A percentile compares a stretch with the other conserved stretches of the same genome.
Conservation (phyloP, 139 green algal species). For the Coelastrella sp. region DNA sequence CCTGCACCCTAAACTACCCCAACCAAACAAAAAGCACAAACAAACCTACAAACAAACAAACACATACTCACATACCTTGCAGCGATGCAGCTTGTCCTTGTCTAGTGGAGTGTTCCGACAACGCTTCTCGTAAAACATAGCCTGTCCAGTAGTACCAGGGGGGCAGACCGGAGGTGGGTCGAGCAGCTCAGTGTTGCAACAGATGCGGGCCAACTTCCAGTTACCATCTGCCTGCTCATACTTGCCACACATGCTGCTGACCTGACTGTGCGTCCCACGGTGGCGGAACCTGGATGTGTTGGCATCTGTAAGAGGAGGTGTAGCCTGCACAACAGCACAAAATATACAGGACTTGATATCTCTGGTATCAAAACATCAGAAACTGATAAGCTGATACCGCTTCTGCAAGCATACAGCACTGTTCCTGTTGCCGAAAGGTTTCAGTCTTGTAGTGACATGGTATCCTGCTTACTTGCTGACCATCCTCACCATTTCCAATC, state of each 20-base stretch:
- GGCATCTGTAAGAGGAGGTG: neutral
- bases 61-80: neutral
- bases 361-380: too few relatives aligned
- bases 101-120: neutral
- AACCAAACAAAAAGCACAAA: neutral
- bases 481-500: too few relatives aligned
- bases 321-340: too few relatives aligned
- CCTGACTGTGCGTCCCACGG: neutral
- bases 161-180: too few relatives aligned
- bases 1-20: neutral
- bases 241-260: neutral
- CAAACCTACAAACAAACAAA: neutral
- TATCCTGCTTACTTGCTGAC: too few relatives aligned
- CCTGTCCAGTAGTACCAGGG: too few relatives aligned
- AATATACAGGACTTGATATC: too few relatives aligned
- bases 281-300: neutral
- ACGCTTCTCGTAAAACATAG: neutral
- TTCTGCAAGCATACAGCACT: too few relatives aligned
- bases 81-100: neutral
- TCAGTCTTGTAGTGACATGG: too few relatives aligned
- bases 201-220: neutral
- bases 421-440: too few relatives aligned
- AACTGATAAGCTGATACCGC: too few relatives aligned
- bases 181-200: neutral
- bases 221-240: conserved; percentile 3